A percentile compares a stretch with the other conserved stretches of the same genome.
Conservation (phyloP, 1,284 basidiomycete genomes). For the Prillingera fragicola region DNA sequence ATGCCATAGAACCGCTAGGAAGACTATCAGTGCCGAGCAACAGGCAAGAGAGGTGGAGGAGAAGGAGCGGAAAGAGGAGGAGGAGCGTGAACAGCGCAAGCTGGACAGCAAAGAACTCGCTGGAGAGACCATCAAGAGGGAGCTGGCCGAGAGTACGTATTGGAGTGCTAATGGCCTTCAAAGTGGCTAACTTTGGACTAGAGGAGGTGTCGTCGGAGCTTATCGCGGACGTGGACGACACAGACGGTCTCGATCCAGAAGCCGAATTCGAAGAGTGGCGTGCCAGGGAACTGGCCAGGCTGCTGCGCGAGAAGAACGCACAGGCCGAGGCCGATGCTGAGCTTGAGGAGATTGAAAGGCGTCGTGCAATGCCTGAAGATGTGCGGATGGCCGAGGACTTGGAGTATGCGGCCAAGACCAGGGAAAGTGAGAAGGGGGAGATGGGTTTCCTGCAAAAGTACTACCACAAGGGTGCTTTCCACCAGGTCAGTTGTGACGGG, state of each 20-base stretch:
- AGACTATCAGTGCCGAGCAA: conserved; percentile 36
- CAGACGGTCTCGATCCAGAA: conserved; percentile 83
- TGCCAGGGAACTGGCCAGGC: conserved; percentile 79
- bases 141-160: conserved; percentile 42
- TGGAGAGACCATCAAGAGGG: conserved; percentile 46
- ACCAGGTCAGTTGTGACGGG: conserved; percentile 58
- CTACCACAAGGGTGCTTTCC: conserved; percentile 99
- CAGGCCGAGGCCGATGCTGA: conserved; percentile 71
- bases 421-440: conserved; percentile 58
- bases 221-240: conserved; percentile 85
- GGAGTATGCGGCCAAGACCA: conserved; percentile 69
- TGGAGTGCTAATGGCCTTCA: background rate
- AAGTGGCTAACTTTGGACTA: conserved; percentile 39
- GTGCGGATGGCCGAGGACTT: conserved; percentile 84
- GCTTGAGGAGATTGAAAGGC: conserved; percentile 79
- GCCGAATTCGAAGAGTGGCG: conserved; percentile 96
- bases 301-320: conserved; percentile 85
- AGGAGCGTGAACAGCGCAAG: conserved; percentile 38
- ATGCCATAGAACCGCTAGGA: conserved; percentile 29
- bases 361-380: conserved; percentile 86
- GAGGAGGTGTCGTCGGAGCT: conserved; percentile 73
- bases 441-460: conserved; percentile 96
- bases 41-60: conserved; percentile 40
- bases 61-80: conserved; percentile 34
- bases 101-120: conserved; percentile 44